These are phyloP conservation scores for Malus orientalis DNA, from an alignment of 306 rosid species.

Conservation along the genomic window DNA sequence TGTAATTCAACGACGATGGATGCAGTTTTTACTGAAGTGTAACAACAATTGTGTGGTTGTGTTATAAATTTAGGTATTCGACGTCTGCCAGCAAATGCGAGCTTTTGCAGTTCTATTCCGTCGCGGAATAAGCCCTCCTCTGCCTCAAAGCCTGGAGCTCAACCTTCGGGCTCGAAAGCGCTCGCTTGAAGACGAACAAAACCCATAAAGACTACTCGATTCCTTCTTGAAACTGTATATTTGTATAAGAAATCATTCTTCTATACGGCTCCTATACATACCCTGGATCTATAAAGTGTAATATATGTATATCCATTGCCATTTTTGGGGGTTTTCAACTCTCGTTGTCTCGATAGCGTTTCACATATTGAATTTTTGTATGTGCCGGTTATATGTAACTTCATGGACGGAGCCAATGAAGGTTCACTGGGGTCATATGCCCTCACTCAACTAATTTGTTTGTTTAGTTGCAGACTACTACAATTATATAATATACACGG, in stretches of 20 bases:
- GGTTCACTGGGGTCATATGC: too few species aligned
- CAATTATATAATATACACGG: too few species aligned
- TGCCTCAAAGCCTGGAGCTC: slow-evolving; percentile 80
- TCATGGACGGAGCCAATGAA: too few species aligned
- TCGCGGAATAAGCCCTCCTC: slow-evolving; percentile 88
- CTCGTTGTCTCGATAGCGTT: not conserved
- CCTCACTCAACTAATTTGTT: too few species aligned
- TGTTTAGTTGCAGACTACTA: too few species aligned
- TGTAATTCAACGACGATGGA: not conserved
- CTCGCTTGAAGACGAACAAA: slow-evolving; percentile 89
- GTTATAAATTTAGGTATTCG: slow-evolving; percentile 54
- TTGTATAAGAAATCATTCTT: not conserved
- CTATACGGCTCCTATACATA: not conserved
- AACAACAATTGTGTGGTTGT: not conserved
- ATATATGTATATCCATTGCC: not conserved
- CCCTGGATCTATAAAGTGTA: slow-evolving; percentile 9
- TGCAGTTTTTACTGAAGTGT: not conserved
- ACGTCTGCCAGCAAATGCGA: slow-evolving; percentile 82
- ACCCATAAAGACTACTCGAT: slow-evolving; percentile 34
- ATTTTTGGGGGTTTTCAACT: not conserved
- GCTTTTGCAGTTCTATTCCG: slow-evolving; percentile 94
- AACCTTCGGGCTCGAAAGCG: slow-evolving; percentile 72
- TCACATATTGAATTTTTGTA: not conserved
- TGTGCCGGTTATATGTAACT: not conserved
- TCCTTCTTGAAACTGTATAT: slow-evolving; percentile 15